Evolutionary conservation across 441 rosid species (phyloP).

Genomic region (Euphorbia celastroides): DNA sequence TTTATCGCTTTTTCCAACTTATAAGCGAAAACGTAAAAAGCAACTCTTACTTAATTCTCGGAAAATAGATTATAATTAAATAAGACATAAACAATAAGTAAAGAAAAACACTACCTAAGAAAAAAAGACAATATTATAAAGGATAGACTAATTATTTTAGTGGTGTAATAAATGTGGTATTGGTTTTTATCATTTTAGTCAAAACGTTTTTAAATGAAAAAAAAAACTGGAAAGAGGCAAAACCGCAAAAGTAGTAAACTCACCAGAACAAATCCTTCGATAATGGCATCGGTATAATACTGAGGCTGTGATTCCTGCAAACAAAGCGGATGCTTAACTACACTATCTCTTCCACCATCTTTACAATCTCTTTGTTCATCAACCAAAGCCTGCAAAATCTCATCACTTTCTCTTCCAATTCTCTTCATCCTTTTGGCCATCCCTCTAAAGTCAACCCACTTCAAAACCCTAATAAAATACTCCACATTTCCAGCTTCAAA

Average conservation of each 20-base stretch:
- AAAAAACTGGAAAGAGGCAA: no score
- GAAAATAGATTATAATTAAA: no score
- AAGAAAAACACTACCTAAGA: no score
- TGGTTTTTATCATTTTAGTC: no score
- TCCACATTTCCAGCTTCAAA: constrained; percentile 22
- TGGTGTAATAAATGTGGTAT: no score
- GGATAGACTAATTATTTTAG: no score
- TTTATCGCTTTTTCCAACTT: no score
- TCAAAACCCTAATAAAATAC: constrained; percentile 24
- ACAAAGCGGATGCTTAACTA: not conserved
- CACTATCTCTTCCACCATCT: not conserved
- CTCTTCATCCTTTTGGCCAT: not conserved
- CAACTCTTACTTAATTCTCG: no score
- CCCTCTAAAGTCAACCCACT: constrained; percentile 6
- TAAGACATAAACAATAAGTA: no score
- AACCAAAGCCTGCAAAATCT: constrained; percentile 14
- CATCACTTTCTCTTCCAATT: not conserved
- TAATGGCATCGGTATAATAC: not conserved
- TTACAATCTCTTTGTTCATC: not conserved
- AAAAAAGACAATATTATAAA: no score
- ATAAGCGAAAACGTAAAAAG: no score
- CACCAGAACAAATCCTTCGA: constrained; percentile 4
- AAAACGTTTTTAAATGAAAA: no score
- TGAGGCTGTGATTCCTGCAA: not conserved
- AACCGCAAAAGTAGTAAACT: not conserved